Percentiles rank a stretch among this genome's conserved stretches.
Conservation (phyloP, 768 basidiomycete genomes). For the Suillus hirtellus region DNA sequence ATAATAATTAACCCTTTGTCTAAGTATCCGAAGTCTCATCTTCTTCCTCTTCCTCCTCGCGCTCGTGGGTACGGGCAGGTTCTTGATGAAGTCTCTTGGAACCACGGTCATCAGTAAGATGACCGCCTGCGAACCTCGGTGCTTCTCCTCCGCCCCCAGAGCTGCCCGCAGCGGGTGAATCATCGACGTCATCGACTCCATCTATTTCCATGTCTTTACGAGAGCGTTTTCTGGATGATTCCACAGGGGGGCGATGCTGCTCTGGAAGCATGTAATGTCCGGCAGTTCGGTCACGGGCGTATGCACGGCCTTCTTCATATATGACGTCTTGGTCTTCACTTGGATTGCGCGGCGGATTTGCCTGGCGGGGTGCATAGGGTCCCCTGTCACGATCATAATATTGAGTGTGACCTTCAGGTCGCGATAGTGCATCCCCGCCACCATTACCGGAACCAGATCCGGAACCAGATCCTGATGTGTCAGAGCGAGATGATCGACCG, state of each 20-base stretch:
- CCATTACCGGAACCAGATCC: constrained; percentile 40
- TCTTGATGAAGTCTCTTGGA: constrained; percentile 62
- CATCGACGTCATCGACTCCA: constrained; percentile 49
- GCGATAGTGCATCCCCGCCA: constrained; percentile 47
- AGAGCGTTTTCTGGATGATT: constrained; percentile 54
- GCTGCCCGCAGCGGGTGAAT: constrained; percentile 26
- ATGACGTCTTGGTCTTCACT: constrained; percentile 53
- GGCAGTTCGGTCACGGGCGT: constrained; percentile 38
- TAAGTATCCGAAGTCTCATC: constrained; percentile 35
- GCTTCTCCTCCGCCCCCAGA: constrained; percentile 32
- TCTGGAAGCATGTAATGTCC: constrained; percentile 33
- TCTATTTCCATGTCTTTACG: constrained; percentile 68
- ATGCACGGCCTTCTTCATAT: constrained; percentile 53
- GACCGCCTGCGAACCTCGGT: constrained; percentile 36
- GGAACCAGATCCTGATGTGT: constrained; percentile 58
- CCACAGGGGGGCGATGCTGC: constrained; percentile 42
- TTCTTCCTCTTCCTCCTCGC: constrained; percentile 32
- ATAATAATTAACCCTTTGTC: constrained; percentile 11
- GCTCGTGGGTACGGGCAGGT: constrained; percentile 28
- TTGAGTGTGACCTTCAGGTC: constrained; percentile 52
- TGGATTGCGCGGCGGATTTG: constrained; percentile 37
- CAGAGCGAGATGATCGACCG: constrained; percentile 51
- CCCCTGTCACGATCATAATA: constrained; percentile 52
- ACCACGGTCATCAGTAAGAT: constrained; percentile 52
- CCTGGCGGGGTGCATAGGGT: constrained; percentile 53